A percentile compares a stretch with the other conserved stretches of the same genome.
These are phyloP conservation scores for Knufia fluminis DNA, from an alignment of 2,329 filamentous ascomycete genomes.

Conservation along the genomic window DNA sequence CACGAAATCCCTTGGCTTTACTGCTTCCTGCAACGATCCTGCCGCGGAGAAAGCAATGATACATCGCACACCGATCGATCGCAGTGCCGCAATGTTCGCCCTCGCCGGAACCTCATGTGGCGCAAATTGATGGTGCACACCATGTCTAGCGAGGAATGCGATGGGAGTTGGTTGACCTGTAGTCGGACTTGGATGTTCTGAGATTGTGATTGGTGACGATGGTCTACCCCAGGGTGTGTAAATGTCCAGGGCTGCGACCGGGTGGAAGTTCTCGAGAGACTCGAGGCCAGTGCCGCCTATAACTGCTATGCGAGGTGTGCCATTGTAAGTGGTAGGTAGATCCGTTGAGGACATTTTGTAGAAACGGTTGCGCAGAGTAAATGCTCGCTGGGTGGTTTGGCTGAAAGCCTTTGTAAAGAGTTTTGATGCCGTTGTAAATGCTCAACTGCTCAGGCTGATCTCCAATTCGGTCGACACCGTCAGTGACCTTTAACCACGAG, in stretches of 20 bases:
- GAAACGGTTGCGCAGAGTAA: constrained; percentile 7
- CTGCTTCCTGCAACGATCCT: constrained; percentile 81
- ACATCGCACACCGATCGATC: constrained; percentile 77
- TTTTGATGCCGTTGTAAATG: constrained; percentile 3
- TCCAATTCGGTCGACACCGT: no score
- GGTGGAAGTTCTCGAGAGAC: constrained; percentile 76
- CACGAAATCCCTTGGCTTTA: constrained; percentile 93
- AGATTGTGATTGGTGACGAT: constrained; percentile 69
- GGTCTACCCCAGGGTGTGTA: constrained; percentile 83
- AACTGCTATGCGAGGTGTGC: constrained; percentile 70
- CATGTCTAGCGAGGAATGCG: constrained; percentile 91
- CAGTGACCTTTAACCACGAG: no score
- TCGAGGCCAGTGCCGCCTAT: constrained; percentile 90
- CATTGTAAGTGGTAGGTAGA: constrained; percentile 7
- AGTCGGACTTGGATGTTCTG: constrained; percentile 71
- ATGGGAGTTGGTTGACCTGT: constrained; percentile 53
- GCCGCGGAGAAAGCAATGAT: constrained; percentile 94
- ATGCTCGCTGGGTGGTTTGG: not conserved
- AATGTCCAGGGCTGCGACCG: constrained; percentile 67
- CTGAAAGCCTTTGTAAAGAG: not conserved
- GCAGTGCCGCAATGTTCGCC: constrained; percentile 96
- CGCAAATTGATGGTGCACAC: constrained; percentile 75
- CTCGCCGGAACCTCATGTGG: constrained; percentile 91
- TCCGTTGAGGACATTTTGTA: constrained; percentile 7
- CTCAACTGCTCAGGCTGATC: no score